Evolutionary conservation across 2,329 filamentous ascomycete genomes (phyloP), one percentile per base, ranked within the genome.

Genomic region (Claviceps cyperi): DNA sequence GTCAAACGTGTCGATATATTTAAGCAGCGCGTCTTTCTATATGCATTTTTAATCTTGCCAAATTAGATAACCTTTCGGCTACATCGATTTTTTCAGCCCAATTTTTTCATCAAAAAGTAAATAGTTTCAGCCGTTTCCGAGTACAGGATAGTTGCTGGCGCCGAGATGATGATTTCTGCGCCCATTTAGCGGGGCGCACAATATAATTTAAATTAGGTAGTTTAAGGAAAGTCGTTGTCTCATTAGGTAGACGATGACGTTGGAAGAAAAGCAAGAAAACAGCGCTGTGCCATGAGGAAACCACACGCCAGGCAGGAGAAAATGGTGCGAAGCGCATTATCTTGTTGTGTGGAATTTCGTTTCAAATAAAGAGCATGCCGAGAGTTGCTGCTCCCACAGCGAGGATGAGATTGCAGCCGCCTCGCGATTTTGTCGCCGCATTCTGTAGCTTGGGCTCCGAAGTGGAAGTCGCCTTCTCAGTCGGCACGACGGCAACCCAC

Each of bases 401-500:
- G 7, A 67, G 37, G 3, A 57, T 43, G 9, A 60, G 50, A 2
- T 21, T 35, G 19, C 13, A 35, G 36, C 55, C 53, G 32, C 53
- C 54, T 3, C 58, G 58, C 37, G 52, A 53, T 21, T 53, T 56
- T 11, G 54, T 53, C 17, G 64, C 68, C 4, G 57, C 63, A 53
- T 66, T 68, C 54, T 72, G 69, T 32, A 72, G 59, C 32, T 59
- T 60, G 37, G 67, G 63, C 40, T 60, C 58, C 49, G 56, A 56
- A 51, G 56, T 51, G 21, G 54, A 53, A n/a, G 61, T 60, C 9
- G 62, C 50, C 32, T 60, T 54, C 21, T 59, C 55, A 1, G 65
- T 62, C 1, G 70, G 67, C 11, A 68, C 63, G 39, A 71, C 68
- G 21, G 64, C 67, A 2, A 76, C 73, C 58, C 65, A 72, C 0